Conservation (phyloP, 192 early-diverging fungal genomes). For the Podila clonocystis region DNA sequence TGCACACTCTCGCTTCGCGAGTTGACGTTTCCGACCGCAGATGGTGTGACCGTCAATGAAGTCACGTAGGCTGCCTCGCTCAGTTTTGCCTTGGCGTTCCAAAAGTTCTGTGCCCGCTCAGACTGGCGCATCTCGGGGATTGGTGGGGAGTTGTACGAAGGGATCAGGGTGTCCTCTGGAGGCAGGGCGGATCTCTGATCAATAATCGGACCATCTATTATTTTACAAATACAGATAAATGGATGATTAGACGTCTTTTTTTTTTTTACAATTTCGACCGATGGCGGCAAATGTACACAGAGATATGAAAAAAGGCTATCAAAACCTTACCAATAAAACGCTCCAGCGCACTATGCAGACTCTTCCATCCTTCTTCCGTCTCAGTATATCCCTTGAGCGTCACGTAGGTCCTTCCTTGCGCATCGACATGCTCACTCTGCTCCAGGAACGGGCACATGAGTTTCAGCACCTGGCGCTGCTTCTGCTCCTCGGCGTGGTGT, state of each 20-base stretch:
- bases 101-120: conserved; percentile 23
- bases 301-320: neutral
- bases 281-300: neutral
- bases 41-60: neutral
- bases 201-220: conserved; percentile 32
- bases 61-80: neutral
- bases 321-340: conserved; percentile 32
- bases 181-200: conserved; percentile 34
- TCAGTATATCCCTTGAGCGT: conserved; percentile 44
- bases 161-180: conserved; percentile 42
- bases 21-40: no score
- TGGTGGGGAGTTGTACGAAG: conserved; percentile 39
- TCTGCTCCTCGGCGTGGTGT: neutral
- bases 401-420: conserved; percentile 5
- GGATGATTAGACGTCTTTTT: neutral
- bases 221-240: neutral
- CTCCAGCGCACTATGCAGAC: conserved; percentile 11
- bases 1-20: no score
- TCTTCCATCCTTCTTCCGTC: conserved; percentile 33
- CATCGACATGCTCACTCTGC: conserved; percentile 15
- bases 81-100: conserved; percentile 13
- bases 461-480: neutral
- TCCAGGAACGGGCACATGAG: conserved; percentile 42
- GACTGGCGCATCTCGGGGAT: conserved; percentile 25
- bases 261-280: neutral